A percentile compares a stretch with the other conserved stretches of the same genome.
Evolutionary conservation across 2,329 filamentous ascomycete species (phyloP).

Genomic region (Paecilomyces sp.): DNA sequence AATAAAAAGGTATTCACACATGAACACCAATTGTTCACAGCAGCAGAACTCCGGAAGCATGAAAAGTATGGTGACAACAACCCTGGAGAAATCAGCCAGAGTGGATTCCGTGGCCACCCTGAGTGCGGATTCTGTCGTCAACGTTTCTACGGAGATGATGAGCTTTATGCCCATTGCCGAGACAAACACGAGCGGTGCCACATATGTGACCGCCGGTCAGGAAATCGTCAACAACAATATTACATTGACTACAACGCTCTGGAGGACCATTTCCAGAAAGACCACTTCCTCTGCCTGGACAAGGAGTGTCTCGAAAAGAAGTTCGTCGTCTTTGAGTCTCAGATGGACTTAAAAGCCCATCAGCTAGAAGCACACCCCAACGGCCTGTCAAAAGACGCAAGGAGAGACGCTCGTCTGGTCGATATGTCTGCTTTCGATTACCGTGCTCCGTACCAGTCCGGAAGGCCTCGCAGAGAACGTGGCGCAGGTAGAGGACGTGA

Average conservation of each 20-base stretch:
- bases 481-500: conserved; percentile 67
- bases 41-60: conserved; percentile 73
- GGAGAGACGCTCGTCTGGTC: conserved; percentile 75
- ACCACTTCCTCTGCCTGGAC: conserved; percentile 81
- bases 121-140: conserved; percentile 88
- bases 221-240: conserved; percentile 70
- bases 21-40: conserved; percentile 87
- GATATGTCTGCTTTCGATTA: conserved; percentile 83
- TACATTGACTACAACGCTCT: conserved; percentile 82
- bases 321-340: conserved; percentile 91
- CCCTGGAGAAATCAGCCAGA: conserved; percentile 83
- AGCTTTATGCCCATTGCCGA: conserved; percentile 86
- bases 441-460: conserved; percentile 60
- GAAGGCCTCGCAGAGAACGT: conserved; percentile 50
- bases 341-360: conserved; percentile 92
- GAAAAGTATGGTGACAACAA: conserved; percentile 87
- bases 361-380: conserved; percentile 77
- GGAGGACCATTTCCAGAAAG: conserved; percentile 77
- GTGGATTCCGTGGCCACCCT: conserved; percentile 91
- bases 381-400: conserved; percentile 71
- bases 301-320: conserved; percentile 91
- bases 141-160: conserved; percentile 92
- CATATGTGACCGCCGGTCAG: conserved; percentile 69
- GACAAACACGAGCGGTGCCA: conserved; percentile 94
- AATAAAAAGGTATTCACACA: conserved; percentile 99